phyloP scores from a whole-genome alignment of 192 early-diverging fungal species.

The Umbelopsis vinacea region DNA sequence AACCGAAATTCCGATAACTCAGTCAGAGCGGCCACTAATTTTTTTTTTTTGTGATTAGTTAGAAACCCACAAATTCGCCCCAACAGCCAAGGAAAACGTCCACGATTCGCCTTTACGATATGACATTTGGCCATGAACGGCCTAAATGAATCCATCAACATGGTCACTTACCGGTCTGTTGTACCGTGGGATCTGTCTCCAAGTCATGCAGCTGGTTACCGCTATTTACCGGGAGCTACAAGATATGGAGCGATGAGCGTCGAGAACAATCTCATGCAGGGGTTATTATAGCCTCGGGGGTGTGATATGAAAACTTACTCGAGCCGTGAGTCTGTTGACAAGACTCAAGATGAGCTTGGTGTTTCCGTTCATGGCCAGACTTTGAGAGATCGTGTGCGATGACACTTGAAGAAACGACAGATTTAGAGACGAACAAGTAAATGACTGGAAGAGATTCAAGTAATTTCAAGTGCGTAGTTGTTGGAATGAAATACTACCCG shows the following conservation, averaged over 20 bases:
- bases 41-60: not conserved
- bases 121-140: not conserved
- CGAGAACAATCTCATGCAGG: not conserved
- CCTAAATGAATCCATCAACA: not conserved
- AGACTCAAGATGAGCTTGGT: slow-evolving; percentile 31
- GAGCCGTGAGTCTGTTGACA: slow-evolving; percentile 29
- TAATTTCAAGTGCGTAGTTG: not conserved
- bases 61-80: too few relatives aligned
- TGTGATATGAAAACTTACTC: slow-evolving; percentile 19
- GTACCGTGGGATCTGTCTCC: slow-evolving; percentile 34
- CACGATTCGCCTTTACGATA: not conserved
- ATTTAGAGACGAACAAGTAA: not conserved
- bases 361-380: slow-evolving; percentile 23
- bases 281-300: too few relatives aligned
- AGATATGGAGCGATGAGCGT: not conserved
- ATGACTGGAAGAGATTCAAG: not conserved
- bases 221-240: slow-evolving; percentile 33
- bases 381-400: slow-evolving; percentile 7
- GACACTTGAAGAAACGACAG: not conserved
- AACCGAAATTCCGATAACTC: slow-evolving; percentile 22
- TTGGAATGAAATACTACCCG: not conserved
- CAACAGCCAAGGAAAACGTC: too few relatives aligned
- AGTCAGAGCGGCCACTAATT: slow-evolving; percentile 17
- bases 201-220: slow-evolving; percentile 28
- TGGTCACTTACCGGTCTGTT: slow-evolving; percentile 34